Conservation (phyloP, 2,329 filamentous ascomycete genomes). For the Stachybotrys elegans region DNA sequence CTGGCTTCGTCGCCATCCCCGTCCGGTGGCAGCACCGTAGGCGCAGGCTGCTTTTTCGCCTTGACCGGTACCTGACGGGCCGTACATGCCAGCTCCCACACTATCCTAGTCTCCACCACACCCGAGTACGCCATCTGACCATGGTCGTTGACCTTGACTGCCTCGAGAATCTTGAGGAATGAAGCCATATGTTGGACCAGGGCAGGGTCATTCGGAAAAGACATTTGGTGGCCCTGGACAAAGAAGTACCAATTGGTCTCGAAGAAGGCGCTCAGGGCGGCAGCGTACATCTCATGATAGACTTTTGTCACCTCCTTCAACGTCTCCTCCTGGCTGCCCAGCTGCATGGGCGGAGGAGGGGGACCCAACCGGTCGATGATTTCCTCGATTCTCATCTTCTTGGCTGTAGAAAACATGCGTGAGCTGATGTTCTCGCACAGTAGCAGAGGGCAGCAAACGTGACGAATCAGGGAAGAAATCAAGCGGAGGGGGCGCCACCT, state of each 20-base stretch:
- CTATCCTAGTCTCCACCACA: conserved; percentile 51
- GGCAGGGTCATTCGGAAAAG: conserved; percentile 46
- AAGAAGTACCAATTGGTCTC: conserved; percentile 71
- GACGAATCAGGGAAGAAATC: conserved; percentile 16
- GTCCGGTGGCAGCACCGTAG: conserved; percentile 38
- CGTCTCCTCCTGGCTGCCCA: conserved; percentile 44
- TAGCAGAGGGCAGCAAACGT: conserved; percentile 18
- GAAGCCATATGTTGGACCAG: conserved; percentile 63
- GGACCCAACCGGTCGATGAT: conserved; percentile 60
- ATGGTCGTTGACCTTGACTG: conserved; percentile 43
- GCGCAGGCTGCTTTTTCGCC: conserved; percentile 24
- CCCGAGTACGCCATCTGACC: conserved; percentile 49
- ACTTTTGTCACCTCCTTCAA: conserved; percentile 65
- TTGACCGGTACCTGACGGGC: conserved; percentile 34
- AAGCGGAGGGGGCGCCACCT: conserved; percentile 43
- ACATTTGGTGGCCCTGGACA: conserved; percentile 34
- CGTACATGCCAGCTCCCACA: conserved; percentile 55
- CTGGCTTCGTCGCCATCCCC: conserved; percentile 60
- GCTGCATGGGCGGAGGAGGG: conserved; percentile 49
- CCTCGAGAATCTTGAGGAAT: conserved; percentile 53
- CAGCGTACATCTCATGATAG: conserved; percentile 72
- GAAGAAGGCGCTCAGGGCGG: conserved; percentile 68
- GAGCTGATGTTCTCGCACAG: conserved; percentile 24
- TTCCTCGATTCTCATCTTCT: conserved; percentile 66
- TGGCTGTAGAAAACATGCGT: conserved; percentile 23